These are phyloP conservation scores for Vicia sativa DNA, from an alignment of 306 rosid genomes.

Conservation along the genomic window DNA sequence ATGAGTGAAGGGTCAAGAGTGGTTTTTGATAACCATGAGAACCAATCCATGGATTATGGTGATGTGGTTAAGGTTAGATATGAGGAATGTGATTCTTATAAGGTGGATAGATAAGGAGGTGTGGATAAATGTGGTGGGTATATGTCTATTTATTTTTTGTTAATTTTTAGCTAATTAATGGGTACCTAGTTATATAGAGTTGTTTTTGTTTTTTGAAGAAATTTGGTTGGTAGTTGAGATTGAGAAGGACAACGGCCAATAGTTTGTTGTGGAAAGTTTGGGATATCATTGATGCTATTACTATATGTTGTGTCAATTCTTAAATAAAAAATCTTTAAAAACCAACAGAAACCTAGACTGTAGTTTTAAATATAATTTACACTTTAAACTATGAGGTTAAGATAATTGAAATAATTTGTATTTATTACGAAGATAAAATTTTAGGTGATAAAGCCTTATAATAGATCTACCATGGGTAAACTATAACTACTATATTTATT, in stretches of 20 bases:
- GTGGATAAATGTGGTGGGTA: conserved; percentile 55
- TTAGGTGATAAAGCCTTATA: no score
- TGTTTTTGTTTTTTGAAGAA: conserved; percentile 7
- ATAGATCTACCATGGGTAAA: no score
- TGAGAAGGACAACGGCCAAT: conserved; percentile 46
- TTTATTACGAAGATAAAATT: no score
- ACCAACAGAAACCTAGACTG: no score
- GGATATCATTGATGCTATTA: not conserved
- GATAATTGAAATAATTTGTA: no score
- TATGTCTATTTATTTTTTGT: conserved; percentile 31
- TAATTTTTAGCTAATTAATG: not conserved
- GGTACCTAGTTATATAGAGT: not conserved
- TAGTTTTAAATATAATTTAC: no score
- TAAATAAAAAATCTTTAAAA: not conserved
- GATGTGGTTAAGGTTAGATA: conserved; percentile 27
- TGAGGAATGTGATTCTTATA: conserved; percentile 32
- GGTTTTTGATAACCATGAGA: conserved; percentile 86
- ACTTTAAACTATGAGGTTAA: no score
- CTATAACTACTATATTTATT: no score
- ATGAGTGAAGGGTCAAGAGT: conserved; percentile 65
- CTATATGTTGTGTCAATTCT: not conserved
- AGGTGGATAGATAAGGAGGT: conserved; percentile 27
- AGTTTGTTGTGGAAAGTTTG: conserved; percentile 33
- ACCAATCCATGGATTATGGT: conserved; percentile 75
- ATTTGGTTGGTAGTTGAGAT: conserved; percentile 59